A percentile compares a stretch with the other conserved stretches of the same genome.
phyloP scores from a whole-genome alignment of 371 early-diverging fungal genomes.

The Mucor saturninus region DNA sequence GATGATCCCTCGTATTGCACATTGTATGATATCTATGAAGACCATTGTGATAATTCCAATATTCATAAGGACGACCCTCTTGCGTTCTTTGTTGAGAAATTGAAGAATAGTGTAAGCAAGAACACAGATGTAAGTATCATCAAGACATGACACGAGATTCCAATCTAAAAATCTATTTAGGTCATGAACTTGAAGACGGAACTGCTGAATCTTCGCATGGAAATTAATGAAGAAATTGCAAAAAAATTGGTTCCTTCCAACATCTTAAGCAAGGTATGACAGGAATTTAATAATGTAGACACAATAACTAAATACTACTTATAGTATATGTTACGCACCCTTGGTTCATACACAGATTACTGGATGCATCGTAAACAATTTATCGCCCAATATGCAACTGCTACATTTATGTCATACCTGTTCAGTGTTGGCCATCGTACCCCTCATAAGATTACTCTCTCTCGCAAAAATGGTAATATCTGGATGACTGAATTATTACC shows the following conservation, averaged over 20 bases:
- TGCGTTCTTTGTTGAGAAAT: constrained; percentile 70
- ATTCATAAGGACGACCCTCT: constrained; percentile 84
- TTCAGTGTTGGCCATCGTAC: constrained; percentile 84
- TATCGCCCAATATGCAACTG: constrained; percentile 85
- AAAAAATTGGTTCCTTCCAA: constrained; percentile 80
- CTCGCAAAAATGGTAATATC: constrained; percentile 77
- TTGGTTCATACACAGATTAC: constrained; percentile 83
- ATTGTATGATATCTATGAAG: constrained; percentile 86
- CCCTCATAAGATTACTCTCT: constrained; percentile 88
- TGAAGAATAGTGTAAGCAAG: constrained; percentile 54
- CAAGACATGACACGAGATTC: neutral
- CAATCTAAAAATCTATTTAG: constrained; percentile 5
- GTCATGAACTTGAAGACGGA: constrained; percentile 63
- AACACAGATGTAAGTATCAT: constrained; percentile 43
- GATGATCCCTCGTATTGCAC: constrained; percentile 87
- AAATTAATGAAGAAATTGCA: constrained; percentile 80
- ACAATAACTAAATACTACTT: no score
- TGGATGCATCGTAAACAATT: constrained; percentile 95
- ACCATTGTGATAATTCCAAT: constrained; percentile 70
- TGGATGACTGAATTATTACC: constrained; percentile 83
- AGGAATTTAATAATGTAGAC: neutral
- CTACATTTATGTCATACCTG: constrained; percentile 90
- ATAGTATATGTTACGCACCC: constrained; percentile 68
- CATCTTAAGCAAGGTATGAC: constrained; percentile 70
- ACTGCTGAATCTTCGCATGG: constrained; percentile 75